Evolutionary conservation across 208 protist species (phyloP), one percentile per base, ranked within the genome.

Genomic region (Vickermania spadyakhi): DNA sequence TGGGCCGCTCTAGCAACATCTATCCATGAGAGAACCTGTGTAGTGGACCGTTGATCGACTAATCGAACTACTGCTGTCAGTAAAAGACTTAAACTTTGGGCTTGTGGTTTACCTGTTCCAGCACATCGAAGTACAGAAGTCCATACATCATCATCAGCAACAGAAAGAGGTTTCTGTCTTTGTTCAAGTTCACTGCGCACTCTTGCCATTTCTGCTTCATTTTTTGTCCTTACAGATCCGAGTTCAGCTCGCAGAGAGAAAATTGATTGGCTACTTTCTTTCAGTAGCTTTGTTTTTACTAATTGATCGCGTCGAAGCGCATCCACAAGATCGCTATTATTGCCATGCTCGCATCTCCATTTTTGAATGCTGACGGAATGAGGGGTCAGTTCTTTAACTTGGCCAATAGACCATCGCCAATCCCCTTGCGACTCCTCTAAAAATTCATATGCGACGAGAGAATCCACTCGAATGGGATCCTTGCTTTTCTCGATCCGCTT

Each of bases 401-500:
- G 59, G 11, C 69, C 79, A 3, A 86, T 25, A 11, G 72, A 72
- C 75, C 73, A 86, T 41, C 67, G 66, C 73, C 73, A 77, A 21
- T 70, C 60, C 23, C 30, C 58, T 26, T 23, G 23, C 1, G 29
- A 1, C 5, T 71, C 50, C 31, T 75, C 69, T 22, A 78, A 56
- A 45, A 81, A 80, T 60, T 86, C 79, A 50, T 86, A 86, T 1
- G 66, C 72, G 2, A 86, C 79, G 27, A 86, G 50, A 25, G 64
- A 69, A 7, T 73, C 73, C 18, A 31, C 41, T 2, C 41, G 25
- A 7, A 85, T 52, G 21, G 66, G 63, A 3, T 70, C 58, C 2
- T 67, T 56, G 28, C 62, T 64, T 7, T 30, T 56, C 23, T 36
- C 22, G 2, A 84, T 62, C 0, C 57, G 52, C 18, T 45, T 28